Evolutionary conservation across 192 early-diverging fungal genomes (phyloP).

Genomic region (Phlyctochytrium planicorne): DNA sequence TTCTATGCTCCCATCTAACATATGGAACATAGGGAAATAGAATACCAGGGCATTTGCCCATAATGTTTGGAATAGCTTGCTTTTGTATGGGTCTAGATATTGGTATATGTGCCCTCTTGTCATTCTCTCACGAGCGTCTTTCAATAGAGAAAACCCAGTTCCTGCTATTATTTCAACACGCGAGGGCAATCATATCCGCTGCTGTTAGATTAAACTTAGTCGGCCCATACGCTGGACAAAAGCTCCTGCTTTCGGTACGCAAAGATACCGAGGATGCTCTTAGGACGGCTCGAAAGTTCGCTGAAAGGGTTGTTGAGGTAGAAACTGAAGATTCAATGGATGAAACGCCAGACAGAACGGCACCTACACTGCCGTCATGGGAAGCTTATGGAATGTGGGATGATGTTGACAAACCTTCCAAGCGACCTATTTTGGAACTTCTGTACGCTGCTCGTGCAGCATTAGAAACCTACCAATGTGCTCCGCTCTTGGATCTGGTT

Average conservation of each 20-base stretch:
- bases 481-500: not conserved
- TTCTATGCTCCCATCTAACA: not conserved
- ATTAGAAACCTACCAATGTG: not conserved
- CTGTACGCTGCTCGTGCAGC: no score
- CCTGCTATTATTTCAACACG: conserved; percentile 80
- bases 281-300: not conserved
- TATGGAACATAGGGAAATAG: not conserved
- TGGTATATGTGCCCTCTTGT: conserved; percentile 37
- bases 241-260: conserved; percentile 50
- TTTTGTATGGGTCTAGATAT: conserved; percentile 50
- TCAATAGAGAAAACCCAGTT: conserved; percentile 64
- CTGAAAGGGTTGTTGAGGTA: not conserved
- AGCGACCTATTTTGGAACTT: no score
- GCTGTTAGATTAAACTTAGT: conserved; percentile 86
- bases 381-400: no score
- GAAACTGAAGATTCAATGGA: no score
- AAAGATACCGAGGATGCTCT: not conserved
- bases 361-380: no score
- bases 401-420: no score
- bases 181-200: conserved; percentile 81
- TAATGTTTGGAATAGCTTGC: conserved; percentile 76
- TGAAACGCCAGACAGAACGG: no score
- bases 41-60: conserved; percentile 71
- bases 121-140: conserved; percentile 1
- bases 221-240: conserved; percentile 87